Percentiles rank a stretch among this genome's conserved stretches.
Evolutionary conservation across 2,329 filamentous ascomycete genomes (phyloP).

Genomic region (Monosporascus sp.): DNA sequence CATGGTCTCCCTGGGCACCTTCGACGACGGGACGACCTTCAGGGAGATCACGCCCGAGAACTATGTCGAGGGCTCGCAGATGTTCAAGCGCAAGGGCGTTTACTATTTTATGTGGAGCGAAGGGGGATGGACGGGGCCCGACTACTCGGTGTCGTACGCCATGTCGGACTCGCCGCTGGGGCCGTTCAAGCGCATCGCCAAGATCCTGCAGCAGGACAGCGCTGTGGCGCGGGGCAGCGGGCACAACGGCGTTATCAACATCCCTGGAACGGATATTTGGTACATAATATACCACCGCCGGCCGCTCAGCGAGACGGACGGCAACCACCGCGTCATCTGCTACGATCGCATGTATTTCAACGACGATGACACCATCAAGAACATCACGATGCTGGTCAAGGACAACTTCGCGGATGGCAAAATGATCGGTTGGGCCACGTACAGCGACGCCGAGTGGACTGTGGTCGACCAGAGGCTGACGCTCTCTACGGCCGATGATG

Average conservation of each 20-base stretch:
- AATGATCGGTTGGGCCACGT: constrained; percentile 32
- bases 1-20: constrained; percentile 36
- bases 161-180: constrained; percentile 34
- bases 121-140: constrained; percentile 40
- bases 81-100: constrained; percentile 35
- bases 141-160: constrained; percentile 40
- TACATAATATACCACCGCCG: constrained; percentile 43
- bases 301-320: constrained; percentile 36
- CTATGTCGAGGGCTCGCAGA: constrained; percentile 39
- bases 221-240: constrained; percentile 32
- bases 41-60: constrained; percentile 41
- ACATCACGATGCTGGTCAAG: constrained; percentile 38
- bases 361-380: constrained; percentile 35
- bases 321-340: constrained; percentile 40
- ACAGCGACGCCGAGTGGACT: constrained; percentile 17
- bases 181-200: constrained; percentile 33
- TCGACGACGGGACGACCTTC: constrained; percentile 34
- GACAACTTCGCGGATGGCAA: constrained; percentile 37
- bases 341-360: constrained; percentile 45
- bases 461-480: constrained; percentile 22
- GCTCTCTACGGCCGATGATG: constrained; percentile 3
- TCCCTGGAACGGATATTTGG: constrained; percentile 33
- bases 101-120: constrained; percentile 43
- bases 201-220: constrained; percentile 32
- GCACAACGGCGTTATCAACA: constrained; percentile 35